Percentiles rank a stretch among this genome's conserved stretches.
phyloP scores from a whole-genome alignment of 2,329 filamentous ascomycete genomes.

The Calonectria pauciramosa region DNA sequence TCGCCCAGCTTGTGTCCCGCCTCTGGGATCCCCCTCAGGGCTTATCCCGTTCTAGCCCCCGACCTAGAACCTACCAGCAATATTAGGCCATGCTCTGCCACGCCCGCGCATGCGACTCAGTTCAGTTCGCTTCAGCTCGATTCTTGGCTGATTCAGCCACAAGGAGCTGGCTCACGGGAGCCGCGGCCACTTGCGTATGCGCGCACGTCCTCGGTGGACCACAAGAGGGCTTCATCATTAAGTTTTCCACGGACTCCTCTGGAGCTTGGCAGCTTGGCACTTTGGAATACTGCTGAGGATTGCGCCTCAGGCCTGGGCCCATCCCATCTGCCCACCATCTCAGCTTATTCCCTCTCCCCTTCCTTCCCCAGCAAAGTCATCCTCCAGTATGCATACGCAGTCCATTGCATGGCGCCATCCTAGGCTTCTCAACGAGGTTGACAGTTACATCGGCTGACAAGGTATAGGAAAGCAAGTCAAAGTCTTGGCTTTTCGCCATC shows the following conservation, averaged over 20 bases:
- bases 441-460: slow-evolving; percentile 21
- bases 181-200: slow-evolving; percentile 8
- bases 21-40: background rate
- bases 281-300: background rate
- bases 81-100: slow-evolving; percentile 5
- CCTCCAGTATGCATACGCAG: background rate
- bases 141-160: background rate
- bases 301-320: background rate
- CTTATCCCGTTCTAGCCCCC: background rate
- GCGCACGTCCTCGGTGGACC: background rate
- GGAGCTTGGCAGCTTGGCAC: slow-evolving; percentile 12
- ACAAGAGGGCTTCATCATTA: background rate
- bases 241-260: slow-evolving; percentile 1
- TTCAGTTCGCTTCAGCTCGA: background rate
- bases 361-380: background rate
- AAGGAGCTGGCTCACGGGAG: background rate
- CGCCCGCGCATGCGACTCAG: slow-evolving; percentile 8
- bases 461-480: slow-evolving; percentile 25
- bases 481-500: slow-evolving; percentile 35
- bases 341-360: background rate
- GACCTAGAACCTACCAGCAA: background rate
- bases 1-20: slow-evolving; percentile 10
- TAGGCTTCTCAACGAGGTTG: slow-evolving; percentile 14
- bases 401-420: slow-evolving; percentile 15
- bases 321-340: background rate